Base-by-base conservation (phyloP, 768 basidiomycete species). In the Tulasnella sp. region DNA sequence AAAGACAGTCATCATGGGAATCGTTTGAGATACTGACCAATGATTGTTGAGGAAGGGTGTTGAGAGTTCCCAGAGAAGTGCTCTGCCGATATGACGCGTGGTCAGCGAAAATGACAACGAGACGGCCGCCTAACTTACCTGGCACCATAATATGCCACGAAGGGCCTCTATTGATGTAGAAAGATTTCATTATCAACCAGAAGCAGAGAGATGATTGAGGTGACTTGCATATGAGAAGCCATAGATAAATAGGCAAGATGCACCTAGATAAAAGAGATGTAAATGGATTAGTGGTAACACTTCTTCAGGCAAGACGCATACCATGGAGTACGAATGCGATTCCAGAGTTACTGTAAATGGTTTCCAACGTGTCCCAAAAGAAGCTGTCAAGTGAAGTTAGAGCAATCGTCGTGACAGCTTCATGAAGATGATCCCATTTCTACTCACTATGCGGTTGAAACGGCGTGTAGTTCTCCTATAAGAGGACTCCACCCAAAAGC, bases 11-110 rank as follows among this genome's bases (percentile, higher is more conserved):
- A 22, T 33, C 16, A 31, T 3, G 28, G 20, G 9, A 31, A 2
- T 5, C 8, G 34, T 37, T 44, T 12, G 3, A 8, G n/a, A 12
- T 53, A 62, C 69, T 54, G 57, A 88, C 87, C 87, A 90, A 56
- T 91, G 86, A 48, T 85, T 77, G 59, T 93, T 84, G 56, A 93
- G 69, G 66, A 92, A 89, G 53, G 89, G 75, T 0, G 89, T 92
- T 67, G 54, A 56, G 13, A 54, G 41, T 45, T 56, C 54, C 53
- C 53, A 56, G 13, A 56, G 34, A 12, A 56, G 52, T 9, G 47
- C 54, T 20, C 80, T 83, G 67, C 78, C 80, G 54, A 37, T 29
- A 31, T 0, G 35, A 13, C 44, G 40, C 15, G 37, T 40, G 5
- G 58, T 53, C 32, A 48, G 27, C 8, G 12, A 20, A 29, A 25